These are phyloP conservation scores for Gymnopilus dilepis DNA, from an alignment of 768 basidiomycete species.

Conservation along the genomic window DNA sequence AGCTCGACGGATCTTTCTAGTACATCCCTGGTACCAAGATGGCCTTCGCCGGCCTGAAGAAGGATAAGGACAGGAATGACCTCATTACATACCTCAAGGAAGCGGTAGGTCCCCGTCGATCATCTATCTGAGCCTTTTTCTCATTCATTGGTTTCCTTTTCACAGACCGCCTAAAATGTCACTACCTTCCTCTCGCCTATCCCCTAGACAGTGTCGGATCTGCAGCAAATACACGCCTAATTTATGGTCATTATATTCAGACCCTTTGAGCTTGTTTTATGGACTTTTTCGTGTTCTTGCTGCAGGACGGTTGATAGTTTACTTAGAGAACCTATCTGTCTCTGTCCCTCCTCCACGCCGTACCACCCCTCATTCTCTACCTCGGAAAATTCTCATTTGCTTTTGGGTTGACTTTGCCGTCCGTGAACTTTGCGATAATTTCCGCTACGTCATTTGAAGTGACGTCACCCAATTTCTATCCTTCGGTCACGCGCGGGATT, in stretches of 20 bases:
- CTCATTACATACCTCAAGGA: conserved; percentile 86
- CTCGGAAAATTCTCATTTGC: conserved; percentile 15
- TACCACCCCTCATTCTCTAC: conserved; percentile 4
- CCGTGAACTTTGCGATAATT: no score
- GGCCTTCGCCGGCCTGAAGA: conserved; percentile 99
- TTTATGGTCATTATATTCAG: conserved; percentile 4
- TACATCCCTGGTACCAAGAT: conserved; percentile 98
- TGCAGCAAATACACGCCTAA: conserved; percentile 20
- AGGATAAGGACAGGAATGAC: conserved; percentile 97
- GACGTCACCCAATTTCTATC: no score
- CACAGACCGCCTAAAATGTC: conserved; percentile 28
- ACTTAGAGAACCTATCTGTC: conserved; percentile 21
- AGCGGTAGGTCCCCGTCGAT: conserved; percentile 50
- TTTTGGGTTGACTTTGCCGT: background rate
- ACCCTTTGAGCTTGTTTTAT: background rate
- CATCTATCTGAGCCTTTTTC: background rate
- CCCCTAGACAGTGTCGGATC: conserved; percentile 12
- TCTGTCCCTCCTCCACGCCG: conserved; percentile 12
- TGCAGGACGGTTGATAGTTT: conserved; percentile 23
- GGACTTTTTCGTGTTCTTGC: conserved; percentile 3
- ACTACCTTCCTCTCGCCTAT: background rate
- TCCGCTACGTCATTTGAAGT: no score
- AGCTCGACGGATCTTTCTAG: conserved; percentile 38
- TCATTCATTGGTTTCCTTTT: background rate
- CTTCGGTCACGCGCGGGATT: no score